A percentile compares a stretch with the other conserved stretches of the same genome.
Evolutionary conservation across 163 green algal genomes (phyloP).

Genomic region (Chlamydomonas reinhardtii): DNA sequence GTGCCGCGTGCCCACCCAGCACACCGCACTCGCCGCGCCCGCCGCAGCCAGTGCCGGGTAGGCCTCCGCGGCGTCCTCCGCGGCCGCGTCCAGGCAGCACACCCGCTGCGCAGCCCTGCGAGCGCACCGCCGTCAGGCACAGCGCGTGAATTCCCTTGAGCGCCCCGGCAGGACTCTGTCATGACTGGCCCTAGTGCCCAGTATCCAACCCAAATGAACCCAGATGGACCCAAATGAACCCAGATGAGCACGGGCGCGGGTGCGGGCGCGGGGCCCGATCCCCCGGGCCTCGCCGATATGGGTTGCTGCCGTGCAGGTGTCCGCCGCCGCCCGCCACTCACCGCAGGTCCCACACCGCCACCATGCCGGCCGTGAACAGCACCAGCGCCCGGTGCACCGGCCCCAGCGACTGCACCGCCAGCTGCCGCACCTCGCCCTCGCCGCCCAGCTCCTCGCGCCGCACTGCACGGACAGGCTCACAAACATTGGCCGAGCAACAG

Average conservation of each 20-base stretch:
- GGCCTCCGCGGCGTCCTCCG: background rate
- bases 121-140: too few relatives aligned
- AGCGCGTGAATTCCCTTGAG: too few relatives aligned
- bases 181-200: too few relatives aligned
- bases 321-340: too few relatives aligned
- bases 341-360: slow-evolving; percentile 45
- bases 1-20: slow-evolving; percentile 66
- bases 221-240: too few relatives aligned
- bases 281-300: too few relatives aligned
- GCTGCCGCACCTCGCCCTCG: slow-evolving; percentile 22
- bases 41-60: slow-evolving; percentile 12
- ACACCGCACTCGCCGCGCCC: slow-evolving; percentile 59
- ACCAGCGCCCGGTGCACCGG: slow-evolving; percentile 49
- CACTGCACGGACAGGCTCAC: slow-evolving; percentile 16
- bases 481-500: too few relatives aligned
- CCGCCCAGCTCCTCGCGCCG: slow-evolving; percentile 36
- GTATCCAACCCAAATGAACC: too few relatives aligned
- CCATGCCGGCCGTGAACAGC: slow-evolving; percentile 37
- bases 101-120: slow-evolving; percentile 34
- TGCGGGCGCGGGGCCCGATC: too few relatives aligned
- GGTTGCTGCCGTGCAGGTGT: too few relatives aligned
- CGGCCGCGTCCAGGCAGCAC: slow-evolving; percentile 9
- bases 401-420: slow-evolving; percentile 47
- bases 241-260: too few relatives aligned
- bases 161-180: too few relatives aligned